These are phyloP conservation scores for Aspergillus candidus DNA, from an alignment of 2,329 filamentous ascomycete species.

Conservation along the genomic window DNA sequence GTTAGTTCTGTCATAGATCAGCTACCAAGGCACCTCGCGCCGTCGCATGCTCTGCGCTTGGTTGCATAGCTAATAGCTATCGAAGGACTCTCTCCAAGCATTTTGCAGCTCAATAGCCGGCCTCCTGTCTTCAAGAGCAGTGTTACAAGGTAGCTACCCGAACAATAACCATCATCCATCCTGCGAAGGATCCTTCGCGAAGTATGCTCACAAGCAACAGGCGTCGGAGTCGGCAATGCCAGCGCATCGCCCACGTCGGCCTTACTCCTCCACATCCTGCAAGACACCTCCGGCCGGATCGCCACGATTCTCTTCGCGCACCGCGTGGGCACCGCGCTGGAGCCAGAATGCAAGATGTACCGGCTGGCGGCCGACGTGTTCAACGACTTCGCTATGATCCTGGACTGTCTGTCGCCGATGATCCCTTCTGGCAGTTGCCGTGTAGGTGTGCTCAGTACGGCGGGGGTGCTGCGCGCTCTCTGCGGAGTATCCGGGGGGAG, in stretches of 20 bases:
- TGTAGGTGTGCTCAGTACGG: slow-evolving; percentile 53
- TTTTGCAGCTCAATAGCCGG: slow-evolving; percentile 40
- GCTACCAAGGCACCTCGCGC: too few relatives aligned
- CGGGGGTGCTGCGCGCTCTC: slow-evolving; percentile 59
- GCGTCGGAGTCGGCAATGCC: slow-evolving; percentile 78
- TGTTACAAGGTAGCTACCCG: slow-evolving; percentile 58
- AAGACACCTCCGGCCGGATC: slow-evolving; percentile 72
- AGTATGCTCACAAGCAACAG: slow-evolving; percentile 28
- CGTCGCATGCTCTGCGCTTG: neutral
- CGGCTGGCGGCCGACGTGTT: slow-evolving; percentile 81
- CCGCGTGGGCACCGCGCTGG: slow-evolving; percentile 71
- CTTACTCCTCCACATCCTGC: slow-evolving; percentile 73
- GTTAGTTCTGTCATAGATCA: slow-evolving; percentile 38
- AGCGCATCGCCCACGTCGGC: slow-evolving; percentile 72
- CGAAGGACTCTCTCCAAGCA: slow-evolving; percentile 38
- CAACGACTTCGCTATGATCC: slow-evolving; percentile 77
- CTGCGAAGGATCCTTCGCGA: neutral
- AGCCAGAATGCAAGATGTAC: slow-evolving; percentile 87
- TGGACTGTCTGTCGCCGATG: slow-evolving; percentile 75
- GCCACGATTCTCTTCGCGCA: slow-evolving; percentile 85
- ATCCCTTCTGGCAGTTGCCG: slow-evolving; percentile 54
- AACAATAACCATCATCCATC: neutral
- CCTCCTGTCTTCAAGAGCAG: slow-evolving; percentile 71
- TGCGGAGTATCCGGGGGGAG: slow-evolving; percentile 89
- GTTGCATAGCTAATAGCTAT: neutral